phyloP scores from a whole-genome alignment of 192 early-diverging fungal species.

The Entomortierella beljakovae region DNA sequence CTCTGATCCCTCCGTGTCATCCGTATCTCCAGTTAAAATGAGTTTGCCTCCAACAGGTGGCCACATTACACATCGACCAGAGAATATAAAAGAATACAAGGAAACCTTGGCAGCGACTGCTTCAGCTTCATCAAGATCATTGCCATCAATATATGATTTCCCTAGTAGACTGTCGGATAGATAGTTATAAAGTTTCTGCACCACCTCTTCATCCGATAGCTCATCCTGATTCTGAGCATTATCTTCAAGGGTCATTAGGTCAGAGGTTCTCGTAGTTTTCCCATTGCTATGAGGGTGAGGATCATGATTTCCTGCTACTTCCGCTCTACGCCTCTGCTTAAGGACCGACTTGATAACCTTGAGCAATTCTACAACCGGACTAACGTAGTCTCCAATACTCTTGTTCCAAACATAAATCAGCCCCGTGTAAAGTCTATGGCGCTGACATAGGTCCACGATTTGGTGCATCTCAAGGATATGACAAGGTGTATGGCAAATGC shows the following conservation, averaged over 20 bases:
- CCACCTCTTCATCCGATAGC: constrained; percentile 46
- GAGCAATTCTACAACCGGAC: constrained; percentile 67
- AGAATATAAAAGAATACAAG: constrained; percentile 71
- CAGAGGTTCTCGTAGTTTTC: background rate
- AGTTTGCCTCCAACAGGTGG: constrained; percentile 64
- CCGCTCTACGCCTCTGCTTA: constrained; percentile 15
- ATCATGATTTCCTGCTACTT: background rate
- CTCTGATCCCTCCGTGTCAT: constrained; percentile 61
- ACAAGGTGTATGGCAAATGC: constrained; percentile 69
- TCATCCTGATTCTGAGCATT: constrained; percentile 6
- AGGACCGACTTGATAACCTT: constrained; percentile 63
- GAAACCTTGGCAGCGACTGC: constrained; percentile 64
- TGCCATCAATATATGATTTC: constrained; percentile 61
- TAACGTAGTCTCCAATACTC: constrained; percentile 70
- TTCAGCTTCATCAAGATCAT: constrained; percentile 41
- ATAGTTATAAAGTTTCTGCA: constrained; percentile 66
- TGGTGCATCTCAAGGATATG: constrained; percentile 69
- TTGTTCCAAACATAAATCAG: constrained; percentile 73
- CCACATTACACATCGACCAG: constrained; percentile 71
- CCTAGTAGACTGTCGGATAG: constrained; percentile 63
- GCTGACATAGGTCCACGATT: constrained; percentile 65
- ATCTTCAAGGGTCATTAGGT: constrained; percentile 1
- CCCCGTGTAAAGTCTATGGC: constrained; percentile 64
- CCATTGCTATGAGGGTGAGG: background rate
- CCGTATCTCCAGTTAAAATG: constrained; percentile 62